Conservation (phyloP, 208 protist genomes). For the Trypanosoma lewisi region DNA sequence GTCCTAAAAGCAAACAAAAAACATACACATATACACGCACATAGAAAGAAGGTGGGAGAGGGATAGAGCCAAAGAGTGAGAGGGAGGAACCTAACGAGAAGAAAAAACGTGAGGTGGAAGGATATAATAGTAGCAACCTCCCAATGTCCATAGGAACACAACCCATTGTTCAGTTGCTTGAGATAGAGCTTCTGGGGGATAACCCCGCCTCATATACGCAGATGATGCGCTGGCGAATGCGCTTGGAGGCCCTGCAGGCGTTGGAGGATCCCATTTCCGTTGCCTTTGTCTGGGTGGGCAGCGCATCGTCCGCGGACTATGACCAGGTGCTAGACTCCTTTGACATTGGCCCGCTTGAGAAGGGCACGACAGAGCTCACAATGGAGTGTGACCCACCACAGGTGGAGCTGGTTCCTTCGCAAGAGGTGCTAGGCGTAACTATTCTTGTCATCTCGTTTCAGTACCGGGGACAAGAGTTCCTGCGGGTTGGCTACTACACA, state of each 20-base stretch:
- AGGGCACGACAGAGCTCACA: slow-evolving; percentile 93
- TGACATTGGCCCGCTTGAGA: slow-evolving; percentile 94
- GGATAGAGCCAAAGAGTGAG: neutral
- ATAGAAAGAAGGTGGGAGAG: too few relatives aligned
- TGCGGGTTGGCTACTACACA: slow-evolving; percentile 97
- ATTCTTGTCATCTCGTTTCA: slow-evolving; percentile 96
- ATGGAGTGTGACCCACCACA: slow-evolving; percentile 94
- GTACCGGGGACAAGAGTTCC: slow-evolving; percentile 95
- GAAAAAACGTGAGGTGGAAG: neutral
- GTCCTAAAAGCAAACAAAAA: too few relatives aligned
- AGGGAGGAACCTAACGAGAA: neutral
- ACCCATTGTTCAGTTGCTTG: slow-evolving; percentile 82
- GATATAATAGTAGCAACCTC: neutral
- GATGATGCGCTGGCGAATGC: slow-evolving; percentile 73
- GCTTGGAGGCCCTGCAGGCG: slow-evolving; percentile 52
- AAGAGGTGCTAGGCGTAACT: slow-evolving; percentile 95
- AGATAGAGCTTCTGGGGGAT: slow-evolving; percentile 78
- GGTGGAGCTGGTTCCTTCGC: slow-evolving; percentile 80
- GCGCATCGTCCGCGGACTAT: slow-evolving; percentile 87
- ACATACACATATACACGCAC: neutral
- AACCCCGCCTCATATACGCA: slow-evolving; percentile 72
- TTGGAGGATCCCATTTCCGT: slow-evolving; percentile 93
- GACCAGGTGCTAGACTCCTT: slow-evolving; percentile 97
- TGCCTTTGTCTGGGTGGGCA: slow-evolving; percentile 97
- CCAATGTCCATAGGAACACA: slow-evolving; percentile 29